These are phyloP conservation scores for Paecilomyces fulvus DNA, from an alignment of 2,329 filamentous ascomycete species.

Conservation along the genomic window DNA sequence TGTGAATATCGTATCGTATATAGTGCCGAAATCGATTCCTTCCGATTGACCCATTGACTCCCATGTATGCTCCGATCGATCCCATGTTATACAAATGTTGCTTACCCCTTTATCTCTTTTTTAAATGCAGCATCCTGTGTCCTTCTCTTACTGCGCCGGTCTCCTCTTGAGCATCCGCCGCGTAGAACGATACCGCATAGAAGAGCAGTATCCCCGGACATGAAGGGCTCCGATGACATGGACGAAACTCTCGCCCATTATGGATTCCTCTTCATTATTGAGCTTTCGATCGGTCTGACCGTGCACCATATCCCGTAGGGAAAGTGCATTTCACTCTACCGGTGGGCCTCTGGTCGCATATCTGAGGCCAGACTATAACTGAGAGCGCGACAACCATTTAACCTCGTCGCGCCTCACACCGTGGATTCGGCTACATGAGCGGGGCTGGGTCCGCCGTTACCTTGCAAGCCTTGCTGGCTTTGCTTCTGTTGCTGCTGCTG, in stretches of 20 bases:
- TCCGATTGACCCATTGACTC: not conserved
- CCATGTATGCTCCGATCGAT: not conserved
- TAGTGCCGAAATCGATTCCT: not conserved
- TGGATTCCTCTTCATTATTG: not conserved
- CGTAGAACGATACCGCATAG: not conserved
- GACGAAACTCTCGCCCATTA: not conserved
- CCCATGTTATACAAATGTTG: not conserved
- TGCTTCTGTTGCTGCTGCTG: slow-evolving; percentile 14
- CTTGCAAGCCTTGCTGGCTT: slow-evolving; percentile 18
- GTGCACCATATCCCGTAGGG: not conserved
- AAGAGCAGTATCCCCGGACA: not conserved
- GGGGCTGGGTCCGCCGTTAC: slow-evolving; percentile 25
- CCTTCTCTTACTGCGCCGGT: not conserved
- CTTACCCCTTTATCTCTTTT: not conserved
- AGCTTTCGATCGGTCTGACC: not conserved
- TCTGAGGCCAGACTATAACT: not conserved
- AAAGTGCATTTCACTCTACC: not conserved
- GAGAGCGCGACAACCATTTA: not conserved
- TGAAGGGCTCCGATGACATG: not conserved
- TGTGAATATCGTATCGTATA: not conserved
- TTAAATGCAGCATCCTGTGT: not conserved
- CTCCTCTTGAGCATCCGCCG: not conserved
- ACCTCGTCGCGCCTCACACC: slow-evolving; percentile 15
- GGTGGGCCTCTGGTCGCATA: not conserved
- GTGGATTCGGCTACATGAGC: slow-evolving; percentile 18